Evolutionary conservation across 202 grass and related monocot species (phyloP).

Genomic region (Elaeis oleifera): DNA sequence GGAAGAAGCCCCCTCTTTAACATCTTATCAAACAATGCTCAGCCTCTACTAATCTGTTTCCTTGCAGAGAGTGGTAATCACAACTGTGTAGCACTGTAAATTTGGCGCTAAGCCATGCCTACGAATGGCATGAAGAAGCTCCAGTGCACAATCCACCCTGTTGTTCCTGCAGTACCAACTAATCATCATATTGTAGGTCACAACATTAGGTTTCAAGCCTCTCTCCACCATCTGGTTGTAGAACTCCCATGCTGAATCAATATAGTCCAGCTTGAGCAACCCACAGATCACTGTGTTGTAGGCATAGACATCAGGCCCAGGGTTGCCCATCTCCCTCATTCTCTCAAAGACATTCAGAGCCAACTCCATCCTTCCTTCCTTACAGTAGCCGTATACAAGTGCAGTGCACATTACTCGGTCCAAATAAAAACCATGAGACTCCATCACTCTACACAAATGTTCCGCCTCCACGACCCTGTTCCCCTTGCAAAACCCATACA

Average conservation of each 20-base stretch:
- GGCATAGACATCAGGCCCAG: slow-evolving; percentile 26
- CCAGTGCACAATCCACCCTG: slow-evolving; percentile 25
- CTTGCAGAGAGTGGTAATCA: slow-evolving; percentile 21
- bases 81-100: slow-evolving; percentile 26
- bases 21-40: slow-evolving; percentile 29
- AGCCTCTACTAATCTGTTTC: slow-evolving; percentile 17
- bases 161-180: slow-evolving; percentile 32
- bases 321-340: slow-evolving; percentile 19
- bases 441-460: slow-evolving; percentile 20
- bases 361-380: slow-evolving; percentile 20
- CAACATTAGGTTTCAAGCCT: slow-evolving; percentile 4
- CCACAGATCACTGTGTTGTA: slow-evolving; percentile 25
- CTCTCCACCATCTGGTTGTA: slow-evolving; percentile 20
- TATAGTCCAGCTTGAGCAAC: slow-evolving; percentile 21
- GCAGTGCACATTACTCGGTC: slow-evolving; percentile 17
- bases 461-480: slow-evolving; percentile 8
- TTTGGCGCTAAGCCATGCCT: slow-evolving; percentile 2
- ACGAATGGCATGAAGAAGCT: slow-evolving; percentile 3
- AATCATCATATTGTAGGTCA: slow-evolving; percentile 24
- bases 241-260: slow-evolving; percentile 18
- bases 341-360: slow-evolving; percentile 23
- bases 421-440: slow-evolving; percentile 14
- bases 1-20: slow-evolving; percentile 19
- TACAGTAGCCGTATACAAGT: slow-evolving; percentile 18
- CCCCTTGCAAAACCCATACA: slow-evolving; percentile 14